Conservation (phyloP, 1,139 yeast species). For the Zhuliangozyma parablackwelliae region DNA sequence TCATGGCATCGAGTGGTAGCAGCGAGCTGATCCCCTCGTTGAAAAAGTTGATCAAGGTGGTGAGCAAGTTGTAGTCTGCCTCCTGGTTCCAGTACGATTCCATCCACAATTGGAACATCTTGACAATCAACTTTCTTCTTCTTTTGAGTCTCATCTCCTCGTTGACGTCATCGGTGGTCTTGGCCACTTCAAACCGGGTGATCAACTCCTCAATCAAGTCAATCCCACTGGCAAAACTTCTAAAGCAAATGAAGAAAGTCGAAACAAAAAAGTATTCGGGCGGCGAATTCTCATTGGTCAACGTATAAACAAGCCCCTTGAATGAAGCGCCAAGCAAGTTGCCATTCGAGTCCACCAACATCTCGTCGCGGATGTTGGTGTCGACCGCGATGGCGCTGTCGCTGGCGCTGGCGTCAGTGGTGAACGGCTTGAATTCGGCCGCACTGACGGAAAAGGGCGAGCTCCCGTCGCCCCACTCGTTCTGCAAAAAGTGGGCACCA, state of each 20-base stretch:
- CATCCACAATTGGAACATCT: slow-evolving; percentile 75
- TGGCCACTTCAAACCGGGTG: slow-evolving; percentile 53
- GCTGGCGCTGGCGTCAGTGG: slow-evolving; percentile 11
- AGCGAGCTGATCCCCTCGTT: slow-evolving; percentile 60
- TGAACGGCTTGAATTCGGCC: slow-evolving; percentile 35
- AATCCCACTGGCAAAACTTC: slow-evolving; percentile 66
- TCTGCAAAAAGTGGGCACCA: slow-evolving; percentile 51
- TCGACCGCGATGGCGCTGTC: slow-evolving; percentile 5
- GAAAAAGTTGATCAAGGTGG: slow-evolving; percentile 71
- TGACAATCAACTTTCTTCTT: slow-evolving; percentile 64
- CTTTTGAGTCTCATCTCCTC: slow-evolving; percentile 53
- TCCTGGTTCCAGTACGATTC: slow-evolving; percentile 81
- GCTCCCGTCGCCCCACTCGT: slow-evolving; percentile 23
- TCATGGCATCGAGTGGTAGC: slow-evolving; percentile 62
- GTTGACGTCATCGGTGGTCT: slow-evolving; percentile 31
- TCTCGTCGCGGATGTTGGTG: slow-evolving; percentile 28
- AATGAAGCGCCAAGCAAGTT: slow-evolving; percentile 74
- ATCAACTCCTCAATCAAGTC: slow-evolving; percentile 70
- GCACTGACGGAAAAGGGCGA: slow-evolving; percentile 41
- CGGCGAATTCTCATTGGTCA: slow-evolving; percentile 70
- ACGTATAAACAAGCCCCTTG: slow-evolving; percentile 63
- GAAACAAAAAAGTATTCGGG: slow-evolving; percentile 68
- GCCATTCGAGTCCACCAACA: slow-evolving; percentile 46
- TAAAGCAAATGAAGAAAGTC: slow-evolving; percentile 76
- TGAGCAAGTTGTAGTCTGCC: slow-evolving; percentile 54